phyloP scores from a whole-genome alignment of 345 rosid genomes.

The Boechera retrofracta region DNA sequence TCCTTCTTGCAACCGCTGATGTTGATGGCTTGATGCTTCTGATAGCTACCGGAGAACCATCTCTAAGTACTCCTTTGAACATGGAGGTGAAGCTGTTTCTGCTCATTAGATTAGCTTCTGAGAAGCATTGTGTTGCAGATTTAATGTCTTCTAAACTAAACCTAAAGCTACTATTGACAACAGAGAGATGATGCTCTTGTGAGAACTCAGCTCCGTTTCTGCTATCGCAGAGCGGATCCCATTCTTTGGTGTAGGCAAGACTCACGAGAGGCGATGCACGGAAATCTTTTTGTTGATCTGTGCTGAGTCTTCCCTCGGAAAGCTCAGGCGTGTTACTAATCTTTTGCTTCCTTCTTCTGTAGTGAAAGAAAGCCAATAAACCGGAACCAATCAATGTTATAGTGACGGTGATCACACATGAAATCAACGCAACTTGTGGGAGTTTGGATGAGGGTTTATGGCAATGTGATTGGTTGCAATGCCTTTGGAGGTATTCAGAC shows the following conservation, averaged over 20 bases:
- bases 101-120: conserved; percentile 70
- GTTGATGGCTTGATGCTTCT: conserved; percentile 60
- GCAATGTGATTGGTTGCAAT: conserved; percentile 63
- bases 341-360: conserved; percentile 78
- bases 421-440: conserved; percentile 58
- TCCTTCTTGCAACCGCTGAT: conserved; percentile 86
- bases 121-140: conserved; percentile 91
- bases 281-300: conserved; percentile 64
- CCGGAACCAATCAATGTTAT: conserved; percentile 53
- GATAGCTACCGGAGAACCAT: conserved; percentile 74
- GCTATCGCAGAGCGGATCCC: conserved; percentile 76
- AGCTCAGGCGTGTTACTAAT: conserved; percentile 62
- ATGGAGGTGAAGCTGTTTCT: conserved; percentile 73
- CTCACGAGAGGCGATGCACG: conserved; percentile 77
- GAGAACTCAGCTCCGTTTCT: conserved; percentile 58
- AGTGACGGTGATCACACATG: conserved; percentile 57
- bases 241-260: conserved; percentile 73
- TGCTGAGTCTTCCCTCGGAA: conserved; percentile 60
- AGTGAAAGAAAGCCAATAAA: conserved; percentile 50
- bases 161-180: conserved; percentile 53
- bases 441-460: conserved; percentile 56
- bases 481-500: conserved; percentile 42
- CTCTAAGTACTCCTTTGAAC: conserved; percentile 78
- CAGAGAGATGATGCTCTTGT: conserved; percentile 51
- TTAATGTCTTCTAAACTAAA: conserved; percentile 88